Conservation (phyloP, 1,139 yeast genomes). For the Suhomyces yuchorum region DNA sequence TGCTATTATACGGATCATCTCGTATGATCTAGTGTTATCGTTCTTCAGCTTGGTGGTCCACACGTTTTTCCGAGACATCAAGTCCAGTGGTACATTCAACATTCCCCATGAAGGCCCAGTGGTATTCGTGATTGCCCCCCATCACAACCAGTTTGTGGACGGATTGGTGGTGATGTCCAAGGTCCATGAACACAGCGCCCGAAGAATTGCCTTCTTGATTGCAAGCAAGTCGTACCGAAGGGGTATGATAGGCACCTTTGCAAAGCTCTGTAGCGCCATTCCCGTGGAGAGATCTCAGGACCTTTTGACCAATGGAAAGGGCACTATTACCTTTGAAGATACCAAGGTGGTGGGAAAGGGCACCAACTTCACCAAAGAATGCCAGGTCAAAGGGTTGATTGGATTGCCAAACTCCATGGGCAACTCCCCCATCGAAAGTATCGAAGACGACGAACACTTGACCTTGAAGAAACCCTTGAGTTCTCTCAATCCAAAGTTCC, state of each 20-base stretch:
- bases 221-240: slow-evolving; percentile 23
- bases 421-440: slow-evolving; percentile 53
- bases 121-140: slow-evolving; percentile 50
- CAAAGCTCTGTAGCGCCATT: slow-evolving; percentile 61
- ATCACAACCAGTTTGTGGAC: slow-evolving; percentile 50
- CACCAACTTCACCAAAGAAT: slow-evolving; percentile 50
- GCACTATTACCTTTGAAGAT: slow-evolving; percentile 47
- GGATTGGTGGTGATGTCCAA: slow-evolving; percentile 45
- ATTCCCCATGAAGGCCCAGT: slow-evolving; percentile 45
- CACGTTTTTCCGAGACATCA: slow-evolving; percentile 48
- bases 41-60: slow-evolving; percentile 41
- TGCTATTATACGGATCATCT: slow-evolving; percentile 5
- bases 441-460: slow-evolving; percentile 56
- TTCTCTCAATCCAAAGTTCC: slow-evolving; percentile 21
- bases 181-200: slow-evolving; percentile 36
- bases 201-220: slow-evolving; percentile 33
- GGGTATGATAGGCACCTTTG: slow-evolving; percentile 51
- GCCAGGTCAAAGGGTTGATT: slow-evolving; percentile 54
- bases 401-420: slow-evolving; percentile 66
- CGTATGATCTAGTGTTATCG: slow-evolving; percentile 38
- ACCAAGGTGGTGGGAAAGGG: slow-evolving; percentile 49
- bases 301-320: slow-evolving; percentile 47
- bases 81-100: slow-evolving; percentile 42
- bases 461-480: slow-evolving; percentile 52
- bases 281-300: slow-evolving; percentile 80